These are phyloP conservation scores for Pichia occidentalis DNA, from an alignment of 805 yeast genomes.

Conservation along the genomic window DNA sequence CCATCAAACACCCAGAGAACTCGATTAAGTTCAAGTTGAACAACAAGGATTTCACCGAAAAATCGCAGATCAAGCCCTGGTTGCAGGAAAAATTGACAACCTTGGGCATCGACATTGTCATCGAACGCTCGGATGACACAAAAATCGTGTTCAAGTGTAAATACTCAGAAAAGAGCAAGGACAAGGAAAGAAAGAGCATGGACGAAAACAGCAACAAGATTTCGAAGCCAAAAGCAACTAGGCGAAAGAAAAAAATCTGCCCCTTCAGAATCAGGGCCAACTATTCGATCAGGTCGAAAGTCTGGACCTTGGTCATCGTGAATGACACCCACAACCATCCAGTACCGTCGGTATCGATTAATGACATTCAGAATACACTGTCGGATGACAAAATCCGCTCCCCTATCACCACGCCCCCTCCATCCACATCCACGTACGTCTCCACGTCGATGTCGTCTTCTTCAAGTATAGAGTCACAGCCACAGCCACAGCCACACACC, in stretches of 20 bases:
- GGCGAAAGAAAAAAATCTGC: slow-evolving; percentile 33
- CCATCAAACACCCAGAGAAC: too few species aligned
- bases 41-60: slow-evolving; percentile 32
- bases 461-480: too few species aligned
- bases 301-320: slow-evolving; percentile 57
- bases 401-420: too few species aligned
- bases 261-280: slow-evolving; percentile 65
- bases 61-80: slow-evolving; percentile 57
- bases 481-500: too few species aligned
- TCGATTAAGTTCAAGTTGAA: slow-evolving; percentile 15
- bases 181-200: slow-evolving; percentile 15
- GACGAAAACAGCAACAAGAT: neutral
- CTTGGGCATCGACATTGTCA: slow-evolving; percentile 49
- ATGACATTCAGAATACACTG: too few species aligned
- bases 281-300: slow-evolving; percentile 41
- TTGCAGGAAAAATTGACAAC: slow-evolving; percentile 40
- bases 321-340: slow-evolving; percentile 57
- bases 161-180: slow-evolving; percentile 18
- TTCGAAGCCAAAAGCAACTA: neutral
- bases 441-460: too few species aligned
- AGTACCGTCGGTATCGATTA: too few species aligned
- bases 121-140: slow-evolving; percentile 54
- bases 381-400: too few species aligned
- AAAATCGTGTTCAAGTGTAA: slow-evolving; percentile 61
- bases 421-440: too few species aligned